Evolutionary conservation across 805 yeast species (phyloP).

Genomic region (Myxozyma vanderwaltii): DNA sequence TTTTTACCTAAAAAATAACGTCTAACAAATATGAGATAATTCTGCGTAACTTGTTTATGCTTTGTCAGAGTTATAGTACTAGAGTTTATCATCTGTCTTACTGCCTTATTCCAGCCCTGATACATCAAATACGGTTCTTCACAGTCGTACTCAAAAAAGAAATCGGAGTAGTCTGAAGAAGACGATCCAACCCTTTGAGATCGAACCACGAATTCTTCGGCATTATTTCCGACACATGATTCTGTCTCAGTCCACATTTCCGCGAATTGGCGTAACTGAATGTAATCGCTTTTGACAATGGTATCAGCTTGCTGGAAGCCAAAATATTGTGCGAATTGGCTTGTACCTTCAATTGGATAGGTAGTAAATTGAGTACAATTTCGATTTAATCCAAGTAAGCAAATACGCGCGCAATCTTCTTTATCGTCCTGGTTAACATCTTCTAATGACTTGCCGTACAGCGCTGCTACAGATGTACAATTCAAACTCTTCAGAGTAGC

Average conservation of each 20-base stretch:
- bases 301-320: conserved; percentile 62
- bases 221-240: too few relatives aligned
- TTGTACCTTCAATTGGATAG: conserved; percentile 60
- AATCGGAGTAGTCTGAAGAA: conserved; percentile 41
- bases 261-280: conserved; percentile 38
- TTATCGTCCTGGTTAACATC: conserved; percentile 47
- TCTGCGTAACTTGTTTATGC: conserved; percentile 62
- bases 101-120: conserved; percentile 85
- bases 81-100: conserved; percentile 56
- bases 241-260: too few relatives aligned
- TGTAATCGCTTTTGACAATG: conserved; percentile 47
- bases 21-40: conserved; percentile 67
- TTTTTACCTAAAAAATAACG: conserved; percentile 57
- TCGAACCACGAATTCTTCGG: background rate
- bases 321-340: conserved; percentile 60
- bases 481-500: conserved; percentile 51
- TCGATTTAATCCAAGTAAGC: conserved; percentile 84
- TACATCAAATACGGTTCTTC: conserved; percentile 93
- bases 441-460: conserved; percentile 88
- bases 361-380: conserved; percentile 69
- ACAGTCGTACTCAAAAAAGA: conserved; percentile 88
- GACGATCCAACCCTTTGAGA: background rate
- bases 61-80: conserved; percentile 46
- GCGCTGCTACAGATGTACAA: conserved; percentile 85
- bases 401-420: conserved; percentile 70